A percentile compares a stretch with the other conserved stretches of the same genome.
phyloP scores from a whole-genome alignment of 257 asterid species.

The Hygrophila difformis region DNA sequence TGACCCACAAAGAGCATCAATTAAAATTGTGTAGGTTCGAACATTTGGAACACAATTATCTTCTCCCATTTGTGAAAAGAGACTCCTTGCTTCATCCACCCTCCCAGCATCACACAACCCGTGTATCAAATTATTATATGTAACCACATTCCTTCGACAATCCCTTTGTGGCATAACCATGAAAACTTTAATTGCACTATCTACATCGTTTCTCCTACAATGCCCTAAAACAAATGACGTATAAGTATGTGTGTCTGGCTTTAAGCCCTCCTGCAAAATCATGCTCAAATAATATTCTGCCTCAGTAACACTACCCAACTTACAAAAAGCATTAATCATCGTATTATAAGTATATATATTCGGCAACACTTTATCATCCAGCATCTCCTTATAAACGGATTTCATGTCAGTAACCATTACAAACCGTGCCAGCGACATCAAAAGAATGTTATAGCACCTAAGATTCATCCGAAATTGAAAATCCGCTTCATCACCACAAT shows the following conservation, averaged over 20 bases:
- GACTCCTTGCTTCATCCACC: slow-evolving; percentile 41
- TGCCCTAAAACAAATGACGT: slow-evolving; percentile 71
- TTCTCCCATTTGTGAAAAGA: slow-evolving; percentile 47
- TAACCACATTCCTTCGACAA: slow-evolving; percentile 55
- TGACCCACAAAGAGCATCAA: slow-evolving; percentile 49
- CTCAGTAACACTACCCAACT: slow-evolving; percentile 52
- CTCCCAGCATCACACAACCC: slow-evolving; percentile 56
- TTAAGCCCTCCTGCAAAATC: slow-evolving; percentile 54
- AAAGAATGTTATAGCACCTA: slow-evolving; percentile 45
- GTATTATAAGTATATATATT: slow-evolving; percentile 70
- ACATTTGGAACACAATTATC: slow-evolving; percentile 55
- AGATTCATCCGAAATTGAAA: slow-evolving; percentile 35
- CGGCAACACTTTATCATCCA: slow-evolving; percentile 48
- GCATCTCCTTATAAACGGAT: slow-evolving; percentile 48
- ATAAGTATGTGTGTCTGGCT: slow-evolving; percentile 61
- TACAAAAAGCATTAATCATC: slow-evolving; percentile 60
- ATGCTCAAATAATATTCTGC: slow-evolving; percentile 46
- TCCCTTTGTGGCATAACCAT: slow-evolving; percentile 44
- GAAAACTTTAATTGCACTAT: slow-evolving; percentile 39
- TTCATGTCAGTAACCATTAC: slow-evolving; percentile 51
- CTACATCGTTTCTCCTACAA: slow-evolving; percentile 55
- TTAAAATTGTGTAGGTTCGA: slow-evolving; percentile 56
- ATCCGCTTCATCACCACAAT: slow-evolving; percentile 19
- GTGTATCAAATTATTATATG: slow-evolving; percentile 58
- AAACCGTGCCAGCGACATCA: slow-evolving; percentile 53